These are phyloP conservation scores for Taxawa tesnikishii DNA, from an alignment of 2,329 filamentous ascomycete genomes.

Conservation along the genomic window DNA sequence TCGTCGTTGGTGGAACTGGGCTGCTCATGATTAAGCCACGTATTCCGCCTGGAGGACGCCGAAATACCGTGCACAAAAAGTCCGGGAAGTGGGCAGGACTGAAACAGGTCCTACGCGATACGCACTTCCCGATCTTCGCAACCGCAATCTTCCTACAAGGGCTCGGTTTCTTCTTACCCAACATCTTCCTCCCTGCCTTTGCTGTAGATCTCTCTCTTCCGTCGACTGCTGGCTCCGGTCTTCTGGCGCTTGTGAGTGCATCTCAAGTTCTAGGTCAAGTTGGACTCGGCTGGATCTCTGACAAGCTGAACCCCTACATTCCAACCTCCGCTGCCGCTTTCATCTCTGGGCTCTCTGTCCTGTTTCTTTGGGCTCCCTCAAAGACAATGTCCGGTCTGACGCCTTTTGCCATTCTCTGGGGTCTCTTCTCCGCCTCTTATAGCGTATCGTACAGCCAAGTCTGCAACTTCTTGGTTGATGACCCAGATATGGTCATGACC, in stretches of 20 bases:
- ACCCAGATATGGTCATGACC: background rate
- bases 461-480: background rate
- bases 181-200: conserved; percentile 25
- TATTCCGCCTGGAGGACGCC: conserved; percentile 14
- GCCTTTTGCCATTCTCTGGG: conserved; percentile 49
- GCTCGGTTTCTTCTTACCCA: conserved; percentile 27
- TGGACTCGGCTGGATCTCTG: conserved; percentile 24
- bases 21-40: conserved; percentile 21
- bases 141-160: conserved; percentile 23
- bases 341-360: conserved; percentile 40
- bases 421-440: conserved; percentile 49
- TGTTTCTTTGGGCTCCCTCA: conserved; percentile 45
- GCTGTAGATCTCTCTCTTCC: conserved; percentile 17
- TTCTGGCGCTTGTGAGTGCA: conserved; percentile 24
- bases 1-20: conserved; percentile 19
- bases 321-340: conserved; percentile 32
- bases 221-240: conserved; percentile 15
- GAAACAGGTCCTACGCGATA: conserved; percentile 20
- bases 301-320: conserved; percentile 34
- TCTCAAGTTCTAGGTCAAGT: conserved; percentile 23
- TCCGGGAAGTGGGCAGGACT: conserved; percentile 21
- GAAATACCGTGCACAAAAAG: conserved; percentile 8
- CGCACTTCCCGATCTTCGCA: conserved; percentile 21
- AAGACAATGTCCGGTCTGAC: conserved; percentile 30
- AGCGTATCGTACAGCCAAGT: conserved; percentile 38